Evolutionary conservation across 129 eudicot genomes (phyloP), one percentile per base, ranked within the genome.

Genomic region (carrot (Daucus carota)): DNA sequence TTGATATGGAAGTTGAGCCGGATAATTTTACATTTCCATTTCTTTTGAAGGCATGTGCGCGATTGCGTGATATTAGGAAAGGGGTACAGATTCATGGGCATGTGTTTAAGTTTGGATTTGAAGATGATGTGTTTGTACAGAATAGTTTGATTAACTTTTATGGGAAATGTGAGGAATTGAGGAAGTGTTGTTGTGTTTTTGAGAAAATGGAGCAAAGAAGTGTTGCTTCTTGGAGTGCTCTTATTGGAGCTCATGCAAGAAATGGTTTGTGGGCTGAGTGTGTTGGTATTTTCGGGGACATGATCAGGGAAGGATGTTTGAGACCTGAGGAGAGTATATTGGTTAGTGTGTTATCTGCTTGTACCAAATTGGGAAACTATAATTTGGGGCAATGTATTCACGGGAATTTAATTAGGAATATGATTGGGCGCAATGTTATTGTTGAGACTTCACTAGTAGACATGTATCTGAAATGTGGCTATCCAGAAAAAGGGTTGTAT

Each of bases 81-180:
- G 90, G 87, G 48, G 46, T 83, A 79, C 87, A 86, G 87, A 73
- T 86, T 86, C 90, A 86, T 81, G 90, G 85, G 74, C 87, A 86
- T 68, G 76, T 81, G 68, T 73, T 78, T 70, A 86, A 83, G 76
- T 33, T 78, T 22, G 90, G 87, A 29, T 65, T 72, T 36, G 59
- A 75, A 76, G 78, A 81, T 75, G 82, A 86, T 76, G 80, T 86
- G 40, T 86, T 83, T 76, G 87, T 86, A 78, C 75, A 76, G 34
- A 86, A 86, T 24, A 86, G 87, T 83, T 86, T 86, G 85, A 86
- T 86, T 54, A 86, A 42, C 44, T 72, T 86, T 83, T 83, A 86
- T 10, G 90, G 90, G 7, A 86, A 78, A 66, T 86, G 90, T 75
- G 85, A 81, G 59, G 79, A 78, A 29, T 22, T 86, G 42, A 73